Conservation (phyloP, 371 early-diverging fungal species). For the Lichtheimia hyalospora region DNA sequence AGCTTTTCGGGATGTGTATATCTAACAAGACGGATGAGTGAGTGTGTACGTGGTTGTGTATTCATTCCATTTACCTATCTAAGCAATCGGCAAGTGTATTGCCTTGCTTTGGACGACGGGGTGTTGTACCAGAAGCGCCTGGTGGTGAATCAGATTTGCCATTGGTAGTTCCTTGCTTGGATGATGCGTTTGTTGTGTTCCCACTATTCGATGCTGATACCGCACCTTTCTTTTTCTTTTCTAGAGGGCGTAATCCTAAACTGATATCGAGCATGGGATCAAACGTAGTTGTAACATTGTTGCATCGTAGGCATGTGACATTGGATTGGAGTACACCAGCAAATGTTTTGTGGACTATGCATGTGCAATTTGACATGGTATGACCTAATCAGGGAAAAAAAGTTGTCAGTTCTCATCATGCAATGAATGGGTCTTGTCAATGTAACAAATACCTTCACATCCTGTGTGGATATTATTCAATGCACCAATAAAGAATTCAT, state of each 20-base stretch:
- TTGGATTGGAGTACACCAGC: slow-evolving; percentile 87
- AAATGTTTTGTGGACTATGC: slow-evolving; percentile 91
- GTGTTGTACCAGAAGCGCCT: not conserved
- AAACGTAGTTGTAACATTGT: slow-evolving; percentile 72
- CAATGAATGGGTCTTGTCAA: not conserved
- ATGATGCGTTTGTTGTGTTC: not conserved
- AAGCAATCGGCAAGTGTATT: slow-evolving; percentile 56
- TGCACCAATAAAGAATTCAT: slow-evolving; percentile 92
- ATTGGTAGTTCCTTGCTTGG: slow-evolving; percentile 8
- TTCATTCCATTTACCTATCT: slow-evolving; percentile 42
- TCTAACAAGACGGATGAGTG: slow-evolving; percentile 24
- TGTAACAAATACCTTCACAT: slow-evolving; percentile 25
- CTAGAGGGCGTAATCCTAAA: slow-evolving; percentile 70
- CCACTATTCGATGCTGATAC: slow-evolving; percentile 11
- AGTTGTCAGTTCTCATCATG: not conserved
- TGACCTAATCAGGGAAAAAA: slow-evolving; percentile 12
- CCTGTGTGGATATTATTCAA: slow-evolving; percentile 86
- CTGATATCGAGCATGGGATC: slow-evolving; percentile 95
- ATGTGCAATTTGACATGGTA: slow-evolving; percentile 63
- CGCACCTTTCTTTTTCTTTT: slow-evolving; percentile 30
- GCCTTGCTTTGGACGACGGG: slow-evolving; percentile 27
- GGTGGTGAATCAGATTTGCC: slow-evolving; percentile 12
- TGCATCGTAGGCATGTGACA: slow-evolving; percentile 85
- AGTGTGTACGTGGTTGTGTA: too few relatives aligned
- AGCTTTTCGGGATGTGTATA: slow-evolving; percentile 78